phyloP scores from a whole-genome alignment of 345 rosid species.

The Ricinus communis region DNA sequence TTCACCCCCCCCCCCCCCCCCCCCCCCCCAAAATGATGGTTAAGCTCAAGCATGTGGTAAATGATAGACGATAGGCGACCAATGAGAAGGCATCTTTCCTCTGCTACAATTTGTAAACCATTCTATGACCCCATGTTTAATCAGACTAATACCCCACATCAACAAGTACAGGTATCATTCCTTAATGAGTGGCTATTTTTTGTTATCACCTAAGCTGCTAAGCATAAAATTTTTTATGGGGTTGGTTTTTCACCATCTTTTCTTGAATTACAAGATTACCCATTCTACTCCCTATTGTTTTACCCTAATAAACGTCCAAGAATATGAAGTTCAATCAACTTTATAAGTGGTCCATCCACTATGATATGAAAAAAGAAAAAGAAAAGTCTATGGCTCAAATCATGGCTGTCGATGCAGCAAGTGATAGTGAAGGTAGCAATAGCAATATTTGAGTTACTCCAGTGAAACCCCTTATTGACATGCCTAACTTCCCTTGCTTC shows the following conservation, averaged over 20 bases:
- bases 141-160: constrained; percentile 7
- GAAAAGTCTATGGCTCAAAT: not conserved
- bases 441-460: not conserved
- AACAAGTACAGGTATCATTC: constrained; percentile 30
- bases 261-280: not conserved
- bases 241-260: not conserved
- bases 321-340: constrained; percentile 9
- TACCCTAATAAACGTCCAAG: constrained; percentile 2
- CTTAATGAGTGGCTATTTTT: constrained; percentile 33
- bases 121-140: constrained; percentile 13
- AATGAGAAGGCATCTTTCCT: not conserved
- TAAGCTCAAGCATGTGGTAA: not conserved
- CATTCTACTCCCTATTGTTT: not conserved
- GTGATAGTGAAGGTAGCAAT: constrained; percentile 12
- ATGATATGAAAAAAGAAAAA: not conserved
- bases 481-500: not conserved
- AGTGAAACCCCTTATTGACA: not conserved
- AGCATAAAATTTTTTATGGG: not conserved
- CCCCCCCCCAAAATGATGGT: not conserved
- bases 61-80: not conserved
- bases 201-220: not conserved
- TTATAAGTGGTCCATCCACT: constrained; percentile 25
- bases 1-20: too few relatives aligned
- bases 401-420: constrained; percentile 17
- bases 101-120: not conserved